Evolutionary conservation across 148 eudicot genomes (phyloP), one percentile per base, ranked within the genome.

Genomic region (Pharnaceum exiguum): DNA sequence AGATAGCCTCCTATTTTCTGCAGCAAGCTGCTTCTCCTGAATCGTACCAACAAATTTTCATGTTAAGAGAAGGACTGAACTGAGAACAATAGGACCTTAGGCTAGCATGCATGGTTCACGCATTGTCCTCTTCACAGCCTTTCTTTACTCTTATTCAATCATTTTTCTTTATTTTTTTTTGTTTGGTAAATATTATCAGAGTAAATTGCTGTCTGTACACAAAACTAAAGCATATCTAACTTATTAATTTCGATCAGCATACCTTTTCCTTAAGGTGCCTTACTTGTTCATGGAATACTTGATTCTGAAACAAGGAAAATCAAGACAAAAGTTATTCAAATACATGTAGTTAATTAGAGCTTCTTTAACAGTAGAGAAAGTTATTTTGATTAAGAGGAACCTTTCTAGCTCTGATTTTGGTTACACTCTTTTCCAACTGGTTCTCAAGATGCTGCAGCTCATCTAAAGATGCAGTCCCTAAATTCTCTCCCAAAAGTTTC

Each of bases 391-490:
- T 15, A 7, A 13, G 17, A 29, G n/a, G 5, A 52, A 86, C 98
- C 95, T 88, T 88, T 76, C 77, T 80, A 21, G 88, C 78, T 60
- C 98, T 82, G 38, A 93, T 71, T 53, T 36, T 79, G 73, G 9
- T 50, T 12, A 86, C 84, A 18, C 96, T 88, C 43, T 63, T 69
- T 66, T 88, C 96, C 68, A 88, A 55, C 70, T 88, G 96, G 30
- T 59, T 74, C 42, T 93, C 98, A 17, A 93, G 63, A 72, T 81
- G 79, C 55, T 81, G 80, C 51, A 93, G 82, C 63, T 93, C 98
- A 51, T 79, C 82, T 32, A 83, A 16, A 57, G n/a, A 54, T 55
- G 90, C 95, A 88, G 86, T 39, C 37, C 79, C 81, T 45, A 93
- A 19, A 27, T 85, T 81, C 68, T 88, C 95, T 65, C 98, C 98